These are phyloP conservation scores for Trichoderma sp. DNA, from an alignment of 2,329 filamentous ascomycete genomes.

Conservation along the genomic window DNA sequence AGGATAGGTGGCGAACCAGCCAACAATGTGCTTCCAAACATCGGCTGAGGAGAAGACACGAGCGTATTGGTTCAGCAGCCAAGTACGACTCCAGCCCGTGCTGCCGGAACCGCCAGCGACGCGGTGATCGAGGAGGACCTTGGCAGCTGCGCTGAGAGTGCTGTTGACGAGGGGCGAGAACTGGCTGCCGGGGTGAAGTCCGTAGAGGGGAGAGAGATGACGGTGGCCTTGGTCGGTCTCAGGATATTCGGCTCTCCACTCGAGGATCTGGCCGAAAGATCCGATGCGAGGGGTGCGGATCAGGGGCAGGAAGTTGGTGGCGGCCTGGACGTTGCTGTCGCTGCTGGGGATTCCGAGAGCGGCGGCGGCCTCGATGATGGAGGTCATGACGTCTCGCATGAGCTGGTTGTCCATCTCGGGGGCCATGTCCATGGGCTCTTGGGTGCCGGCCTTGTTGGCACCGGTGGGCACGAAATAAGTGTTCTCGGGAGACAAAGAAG, in stretches of 20 bases:
- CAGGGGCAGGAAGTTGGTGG: conserved; percentile 12
- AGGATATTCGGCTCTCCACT: conserved; percentile 35
- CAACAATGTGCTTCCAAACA: conserved; percentile 24
- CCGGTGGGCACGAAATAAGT: conserved; percentile 24
- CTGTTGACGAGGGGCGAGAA: conserved; percentile 22
- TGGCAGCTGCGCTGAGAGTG: conserved; percentile 24
- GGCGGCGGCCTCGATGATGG: conserved; percentile 12
- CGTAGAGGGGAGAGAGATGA: conserved; percentile 47
- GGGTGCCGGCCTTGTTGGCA: background rate
- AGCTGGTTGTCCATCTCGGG: conserved; percentile 31
- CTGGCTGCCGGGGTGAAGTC: conserved; percentile 40
- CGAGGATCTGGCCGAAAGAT: conserved; percentile 35
- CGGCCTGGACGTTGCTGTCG: conserved; percentile 13
- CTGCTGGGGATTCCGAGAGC: conserved; percentile 10
- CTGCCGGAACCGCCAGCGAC: conserved; percentile 32
- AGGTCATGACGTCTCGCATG: conserved; percentile 18
- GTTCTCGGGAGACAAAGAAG: conserved; percentile 31
- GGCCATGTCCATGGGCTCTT: conserved; percentile 22
- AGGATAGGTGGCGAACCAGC: conserved; percentile 28
- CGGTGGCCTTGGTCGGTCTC: conserved; percentile 44
- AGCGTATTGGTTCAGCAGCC: conserved; percentile 45
- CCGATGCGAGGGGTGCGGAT: conserved; percentile 20
- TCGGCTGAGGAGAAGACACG: conserved; percentile 38
- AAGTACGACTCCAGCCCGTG: conserved; percentile 43
- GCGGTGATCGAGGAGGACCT: conserved; percentile 31